These are phyloP conservation scores for Tylopilus sp. DNA, from an alignment of 1,284 basidiomycete species.

Conservation along the genomic window DNA sequence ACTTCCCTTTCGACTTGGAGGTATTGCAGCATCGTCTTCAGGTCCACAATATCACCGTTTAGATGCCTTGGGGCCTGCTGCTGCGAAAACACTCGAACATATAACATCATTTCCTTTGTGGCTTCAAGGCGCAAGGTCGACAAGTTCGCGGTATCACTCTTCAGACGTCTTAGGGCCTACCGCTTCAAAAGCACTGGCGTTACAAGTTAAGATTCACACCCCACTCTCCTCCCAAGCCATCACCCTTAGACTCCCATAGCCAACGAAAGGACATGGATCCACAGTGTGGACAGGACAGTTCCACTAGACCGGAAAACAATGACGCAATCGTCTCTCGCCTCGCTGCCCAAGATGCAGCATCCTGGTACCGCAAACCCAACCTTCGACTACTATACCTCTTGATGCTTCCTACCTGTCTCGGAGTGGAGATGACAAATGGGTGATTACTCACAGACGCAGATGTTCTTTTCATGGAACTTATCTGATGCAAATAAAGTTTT, in stretches of 20 bases:
- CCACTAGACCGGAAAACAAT: not conserved
- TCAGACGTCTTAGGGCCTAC: too few relatives aligned
- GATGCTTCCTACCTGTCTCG: slow-evolving; percentile 5
- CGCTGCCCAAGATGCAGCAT: not conserved
- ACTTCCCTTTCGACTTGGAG: too few relatives aligned
- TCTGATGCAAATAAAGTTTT: slow-evolving; percentile 2
- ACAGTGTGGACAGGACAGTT: not conserved
- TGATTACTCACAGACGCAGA: not conserved
- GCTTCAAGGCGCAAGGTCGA: too few relatives aligned
- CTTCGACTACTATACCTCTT: slow-evolving; percentile 3
- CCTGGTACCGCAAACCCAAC: slow-evolving; percentile 4
- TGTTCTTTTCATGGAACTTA: not conserved
- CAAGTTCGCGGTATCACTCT: too few relatives aligned
- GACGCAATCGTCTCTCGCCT: not conserved
- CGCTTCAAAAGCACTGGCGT: too few relatives aligned
- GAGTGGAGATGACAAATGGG: not conserved
- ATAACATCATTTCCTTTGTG: too few relatives aligned
- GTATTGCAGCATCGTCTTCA: too few relatives aligned
- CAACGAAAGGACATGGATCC: not conserved
- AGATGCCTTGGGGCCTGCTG: too few relatives aligned
- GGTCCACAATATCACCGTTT: too few relatives aligned
- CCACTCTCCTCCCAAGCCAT: too few relatives aligned
- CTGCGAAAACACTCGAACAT: too few relatives aligned
- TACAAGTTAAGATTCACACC: too few relatives aligned
- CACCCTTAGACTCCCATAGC: not conserved